These are phyloP conservation scores for Pseudozyma hubeiensis DNA, from an alignment of 1,284 basidiomycete genomes.

Conservation along the genomic window DNA sequence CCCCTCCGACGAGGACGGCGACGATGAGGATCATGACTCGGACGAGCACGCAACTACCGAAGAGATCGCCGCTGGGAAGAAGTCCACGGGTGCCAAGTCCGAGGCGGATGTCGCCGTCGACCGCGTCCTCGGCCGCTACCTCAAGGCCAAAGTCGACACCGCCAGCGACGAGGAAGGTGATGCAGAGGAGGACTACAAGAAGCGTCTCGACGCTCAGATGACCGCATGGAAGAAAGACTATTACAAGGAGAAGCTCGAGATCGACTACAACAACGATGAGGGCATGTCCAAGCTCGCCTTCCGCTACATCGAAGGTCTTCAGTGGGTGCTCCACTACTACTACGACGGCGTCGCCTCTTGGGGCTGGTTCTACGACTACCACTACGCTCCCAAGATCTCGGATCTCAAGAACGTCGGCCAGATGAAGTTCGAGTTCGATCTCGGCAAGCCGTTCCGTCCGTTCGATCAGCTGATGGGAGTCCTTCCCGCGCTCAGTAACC, in stretches of 20 bases:
- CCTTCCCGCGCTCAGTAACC: constrained; percentile 86
- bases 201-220: constrained; percentile 83
- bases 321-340: constrained; percentile 99
- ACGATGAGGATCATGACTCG: constrained; percentile 66
- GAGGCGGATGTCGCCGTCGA: constrained; percentile 76
- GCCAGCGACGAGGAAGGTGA: constrained; percentile 35
- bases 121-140: constrained; percentile 87
- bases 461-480: constrained; percentile 99
- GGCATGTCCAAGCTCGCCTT: constrained; percentile 63
- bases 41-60: constrained; percentile 70
- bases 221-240: constrained; percentile 90
- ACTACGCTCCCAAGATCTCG: constrained; percentile 81
- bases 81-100: constrained; percentile 18
- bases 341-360: constrained; percentile 96
- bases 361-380: constrained; percentile 99
- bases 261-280: constrained; percentile 73
- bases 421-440: constrained; percentile 85
- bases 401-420: constrained; percentile 82
- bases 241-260: constrained; percentile 74
- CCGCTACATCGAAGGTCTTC: constrained; percentile 91
- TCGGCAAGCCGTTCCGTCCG: constrained; percentile 90
- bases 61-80: constrained; percentile 60
- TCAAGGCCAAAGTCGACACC: constrained; percentile 76
- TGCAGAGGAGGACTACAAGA: constrained; percentile 74
- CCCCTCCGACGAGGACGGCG: constrained; percentile 32